phyloP scores from a whole-genome alignment of 306 rosid genomes.

The Vigna reflexopilosa region DNA sequence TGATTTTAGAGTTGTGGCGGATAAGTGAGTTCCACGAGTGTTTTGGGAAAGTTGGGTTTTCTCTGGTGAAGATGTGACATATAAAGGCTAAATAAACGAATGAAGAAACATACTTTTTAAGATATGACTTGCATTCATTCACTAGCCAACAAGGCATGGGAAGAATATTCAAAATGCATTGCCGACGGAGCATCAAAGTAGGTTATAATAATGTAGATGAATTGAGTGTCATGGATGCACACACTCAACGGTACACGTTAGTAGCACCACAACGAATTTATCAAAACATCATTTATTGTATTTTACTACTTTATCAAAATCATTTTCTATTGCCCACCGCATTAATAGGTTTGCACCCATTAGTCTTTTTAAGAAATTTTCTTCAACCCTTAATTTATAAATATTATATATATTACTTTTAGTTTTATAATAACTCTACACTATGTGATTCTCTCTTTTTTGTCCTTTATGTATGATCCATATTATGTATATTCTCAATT shows the following conservation, averaged over 20 bases:
- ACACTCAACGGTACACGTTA: not conserved
- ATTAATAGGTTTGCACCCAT: not conserved
- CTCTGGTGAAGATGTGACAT: conserved; percentile 59
- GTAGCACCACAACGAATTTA: not conserved
- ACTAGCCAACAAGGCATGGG: conserved; percentile 1
- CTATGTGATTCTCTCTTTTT: too few relatives aligned
- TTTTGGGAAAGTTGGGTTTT: conserved; percentile 51
- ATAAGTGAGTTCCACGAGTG: conserved; percentile 55
- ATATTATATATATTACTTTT: not conserved
- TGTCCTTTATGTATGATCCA: too few relatives aligned
- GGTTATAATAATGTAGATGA: not conserved
- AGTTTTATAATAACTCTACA: too few relatives aligned
- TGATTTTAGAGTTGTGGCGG: conserved; percentile 50
- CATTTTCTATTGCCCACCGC: not conserved
- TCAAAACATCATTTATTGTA: not conserved
- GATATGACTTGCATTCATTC: not conserved
- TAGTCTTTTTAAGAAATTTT: not conserved
- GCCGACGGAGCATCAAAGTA: conserved; percentile 1
- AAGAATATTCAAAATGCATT: conserved; percentile 41
- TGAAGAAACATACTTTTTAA: not conserved
- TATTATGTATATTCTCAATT: too few relatives aligned
- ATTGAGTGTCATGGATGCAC: not conserved
- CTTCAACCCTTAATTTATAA: not conserved
- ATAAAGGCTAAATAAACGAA: conserved; percentile 17
- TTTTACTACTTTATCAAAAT: not conserved